Evolutionary conservation across 495 filamentous ascomycete species (phyloP).

Genomic region (Xylaria castorea): DNA sequence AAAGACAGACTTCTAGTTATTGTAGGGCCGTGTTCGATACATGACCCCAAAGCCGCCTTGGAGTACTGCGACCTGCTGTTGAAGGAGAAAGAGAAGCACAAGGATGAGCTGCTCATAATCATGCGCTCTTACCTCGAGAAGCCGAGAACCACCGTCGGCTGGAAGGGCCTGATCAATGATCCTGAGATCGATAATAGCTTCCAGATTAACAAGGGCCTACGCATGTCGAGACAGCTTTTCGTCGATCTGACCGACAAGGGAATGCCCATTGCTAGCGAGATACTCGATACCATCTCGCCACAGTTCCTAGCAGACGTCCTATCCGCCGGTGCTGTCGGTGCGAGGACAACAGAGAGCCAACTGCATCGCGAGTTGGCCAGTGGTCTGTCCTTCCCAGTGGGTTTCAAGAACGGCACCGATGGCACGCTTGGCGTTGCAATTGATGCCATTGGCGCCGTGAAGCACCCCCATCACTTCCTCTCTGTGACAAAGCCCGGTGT

Average conservation of each 20-base stretch:
- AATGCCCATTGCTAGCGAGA: slow-evolving; percentile 98
- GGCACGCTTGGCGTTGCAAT: slow-evolving; percentile 88
- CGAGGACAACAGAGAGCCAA: slow-evolving; percentile 94
- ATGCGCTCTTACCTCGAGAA: slow-evolving; percentile 99
- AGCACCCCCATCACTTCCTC: slow-evolving; percentile 95
- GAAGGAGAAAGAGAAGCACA: slow-evolving; percentile 85
- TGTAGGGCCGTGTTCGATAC: slow-evolving; percentile 95
- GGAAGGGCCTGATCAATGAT: slow-evolving; percentile 99
- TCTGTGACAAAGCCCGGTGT: slow-evolving; percentile 98
- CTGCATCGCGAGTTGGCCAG: slow-evolving; percentile 94
- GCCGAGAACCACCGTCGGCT: slow-evolving; percentile 96
- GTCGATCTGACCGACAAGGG: slow-evolving; percentile 92
- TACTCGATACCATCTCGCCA: slow-evolving; percentile 98
- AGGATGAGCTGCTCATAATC: slow-evolving; percentile 87
- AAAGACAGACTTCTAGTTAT: slow-evolving; percentile 85
- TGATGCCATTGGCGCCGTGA: slow-evolving; percentile 94
- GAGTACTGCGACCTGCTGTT: slow-evolving; percentile 91
- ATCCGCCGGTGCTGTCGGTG: slow-evolving; percentile 91
- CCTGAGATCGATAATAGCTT: slow-evolving; percentile 98
- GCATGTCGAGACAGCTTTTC: slow-evolving; percentile 86
- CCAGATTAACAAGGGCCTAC: slow-evolving; percentile 97
- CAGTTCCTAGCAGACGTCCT: slow-evolving; percentile 97
- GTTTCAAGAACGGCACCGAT: slow-evolving; percentile 99
- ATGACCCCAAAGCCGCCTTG: slow-evolving; percentile 89
- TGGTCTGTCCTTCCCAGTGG: slow-evolving; percentile 94